Conservation (phyloP, 148 eudicot species). For the Silene latifolia region DNA sequence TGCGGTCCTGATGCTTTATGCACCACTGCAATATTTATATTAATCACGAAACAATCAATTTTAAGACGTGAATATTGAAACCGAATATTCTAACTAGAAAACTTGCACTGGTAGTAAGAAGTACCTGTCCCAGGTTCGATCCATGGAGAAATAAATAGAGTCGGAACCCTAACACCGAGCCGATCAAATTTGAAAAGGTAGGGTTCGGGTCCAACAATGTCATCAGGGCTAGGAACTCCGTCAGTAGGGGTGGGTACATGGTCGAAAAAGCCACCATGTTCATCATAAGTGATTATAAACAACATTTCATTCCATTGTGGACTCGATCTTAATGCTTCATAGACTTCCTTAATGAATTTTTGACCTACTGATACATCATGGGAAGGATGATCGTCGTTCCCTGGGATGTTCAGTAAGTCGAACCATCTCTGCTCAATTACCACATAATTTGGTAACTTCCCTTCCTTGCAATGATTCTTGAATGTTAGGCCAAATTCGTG, state of each 20-base stretch:
- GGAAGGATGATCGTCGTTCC: constrained; percentile 59
- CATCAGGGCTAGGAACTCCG: constrained; percentile 76
- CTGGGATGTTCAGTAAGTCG: constrained; percentile 34
- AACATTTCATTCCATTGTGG: constrained; percentile 86
- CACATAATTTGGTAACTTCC: constrained; percentile 53
- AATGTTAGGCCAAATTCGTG: constrained; percentile 41
- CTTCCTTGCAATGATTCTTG: constrained; percentile 45
- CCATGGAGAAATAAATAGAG: constrained; percentile 73
- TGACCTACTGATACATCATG: constrained; percentile 77
- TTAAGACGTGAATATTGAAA: not conserved
- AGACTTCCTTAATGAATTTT: constrained; percentile 63
- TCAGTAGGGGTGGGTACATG: constrained; percentile 66
- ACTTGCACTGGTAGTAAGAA: not conserved
- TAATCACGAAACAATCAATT: not conserved
- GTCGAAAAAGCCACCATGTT: constrained; percentile 87
- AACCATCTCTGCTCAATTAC: constrained; percentile 53
- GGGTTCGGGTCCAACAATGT: constrained; percentile 57
- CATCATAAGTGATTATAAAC: constrained; percentile 64
- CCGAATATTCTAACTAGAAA: not conserved
- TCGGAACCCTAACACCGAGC: constrained; percentile 82
- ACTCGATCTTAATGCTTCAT: constrained; percentile 68
- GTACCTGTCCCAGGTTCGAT: constrained; percentile 72
- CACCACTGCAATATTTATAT: constrained; percentile 45
- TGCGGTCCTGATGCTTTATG: constrained; percentile 71
- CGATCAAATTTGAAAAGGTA: constrained; percentile 59